These are phyloP conservation scores for Claviceps fusiformis DNA, from an alignment of 2,329 filamentous ascomycete genomes.

Conservation along the genomic window DNA sequence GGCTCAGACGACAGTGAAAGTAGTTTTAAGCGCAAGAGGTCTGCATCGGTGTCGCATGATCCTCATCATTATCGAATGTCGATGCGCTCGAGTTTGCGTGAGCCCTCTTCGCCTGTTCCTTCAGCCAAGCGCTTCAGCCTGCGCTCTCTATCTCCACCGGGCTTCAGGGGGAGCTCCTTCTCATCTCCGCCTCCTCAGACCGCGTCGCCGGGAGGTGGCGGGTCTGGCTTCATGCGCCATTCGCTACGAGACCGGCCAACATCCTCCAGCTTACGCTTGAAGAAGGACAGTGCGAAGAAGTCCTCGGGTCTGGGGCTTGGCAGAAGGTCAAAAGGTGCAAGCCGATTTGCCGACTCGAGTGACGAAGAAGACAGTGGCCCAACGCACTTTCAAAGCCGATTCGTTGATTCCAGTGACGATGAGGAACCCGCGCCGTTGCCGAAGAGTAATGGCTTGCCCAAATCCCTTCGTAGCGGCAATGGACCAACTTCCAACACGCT, in stretches of 20 bases:
- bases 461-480: slow-evolving; percentile 16
- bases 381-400: slow-evolving; percentile 40
- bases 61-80: slow-evolving; percentile 55
- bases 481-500: slow-evolving; percentile 1
- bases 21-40: slow-evolving; percentile 60
- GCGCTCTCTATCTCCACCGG: slow-evolving; percentile 54
- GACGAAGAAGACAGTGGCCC: slow-evolving; percentile 36
- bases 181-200: slow-evolving; percentile 25
- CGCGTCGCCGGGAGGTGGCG: slow-evolving; percentile 9
- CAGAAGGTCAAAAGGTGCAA: slow-evolving; percentile 26
- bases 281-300: slow-evolving; percentile 25
- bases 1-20: slow-evolving; percentile 60
- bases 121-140: slow-evolving; percentile 51
- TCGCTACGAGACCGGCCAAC: slow-evolving; percentile 28
- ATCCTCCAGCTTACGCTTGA: slow-evolving; percentile 25
- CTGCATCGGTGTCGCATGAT: slow-evolving; percentile 23
- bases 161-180: slow-evolving; percentile 31
- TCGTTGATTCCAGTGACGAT: slow-evolving; percentile 26
- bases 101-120: slow-evolving; percentile 17
- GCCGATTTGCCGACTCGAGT: slow-evolving; percentile 49
- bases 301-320: slow-evolving; percentile 24
- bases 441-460: slow-evolving; percentile 21
- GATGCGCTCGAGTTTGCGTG: slow-evolving; percentile 41
- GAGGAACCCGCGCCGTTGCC: slow-evolving; percentile 7
- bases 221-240: slow-evolving; percentile 26